These are phyloP conservation scores for Porphyrellus cyaneotinctus DNA, from an alignment of 768 basidiomycete species.

Conservation along the genomic window DNA sequence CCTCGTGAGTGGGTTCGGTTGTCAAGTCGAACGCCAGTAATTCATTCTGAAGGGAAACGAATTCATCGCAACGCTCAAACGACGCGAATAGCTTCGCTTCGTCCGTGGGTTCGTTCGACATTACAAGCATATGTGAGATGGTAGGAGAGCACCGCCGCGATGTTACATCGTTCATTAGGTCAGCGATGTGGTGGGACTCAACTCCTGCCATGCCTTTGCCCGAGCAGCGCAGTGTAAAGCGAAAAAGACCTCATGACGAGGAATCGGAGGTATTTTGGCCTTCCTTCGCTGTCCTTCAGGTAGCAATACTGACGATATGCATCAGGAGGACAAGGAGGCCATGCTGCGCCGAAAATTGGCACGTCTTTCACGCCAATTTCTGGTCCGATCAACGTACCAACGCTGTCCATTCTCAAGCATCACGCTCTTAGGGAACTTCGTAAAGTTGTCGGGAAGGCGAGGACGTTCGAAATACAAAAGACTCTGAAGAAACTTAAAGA, in stretches of 20 bases:
- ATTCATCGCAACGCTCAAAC: conserved; percentile 62
- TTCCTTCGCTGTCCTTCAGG: too few relatives aligned
- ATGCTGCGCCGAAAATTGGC: conserved; percentile 56
- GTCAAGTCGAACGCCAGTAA: conserved; percentile 50
- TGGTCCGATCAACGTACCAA: conserved; percentile 10
- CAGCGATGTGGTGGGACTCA: conserved; percentile 9
- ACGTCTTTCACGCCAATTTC: conserved; percentile 27
- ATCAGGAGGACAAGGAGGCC: conserved; percentile 38
- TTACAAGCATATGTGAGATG: conserved; percentile 7
- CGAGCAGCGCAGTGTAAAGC: conserved; percentile 34
- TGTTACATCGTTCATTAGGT: conserved; percentile 14
- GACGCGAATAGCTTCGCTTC: conserved; percentile 49
- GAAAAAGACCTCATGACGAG: conserved; percentile 40
- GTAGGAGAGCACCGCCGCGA: too few relatives aligned
- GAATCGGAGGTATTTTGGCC: conserved; percentile 26
- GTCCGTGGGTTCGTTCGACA: conserved; percentile 36
- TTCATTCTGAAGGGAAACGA: conserved; percentile 46
- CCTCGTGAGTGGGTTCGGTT: conserved; percentile 39
- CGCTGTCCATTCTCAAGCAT: conserved; percentile 45
- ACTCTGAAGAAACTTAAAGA: conserved; percentile 78
- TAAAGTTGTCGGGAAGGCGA: conserved; percentile 78
- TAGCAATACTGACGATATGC: conserved; percentile 3
- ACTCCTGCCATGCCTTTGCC: conserved; percentile 4
- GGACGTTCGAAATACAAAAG: conserved; percentile 75
- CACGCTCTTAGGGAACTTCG: conserved; percentile 69